Evolutionary conservation across 441 rosid genomes (phyloP), one percentile per base, ranked within the genome.

Genomic region (Biscutella laevigata): DNA sequence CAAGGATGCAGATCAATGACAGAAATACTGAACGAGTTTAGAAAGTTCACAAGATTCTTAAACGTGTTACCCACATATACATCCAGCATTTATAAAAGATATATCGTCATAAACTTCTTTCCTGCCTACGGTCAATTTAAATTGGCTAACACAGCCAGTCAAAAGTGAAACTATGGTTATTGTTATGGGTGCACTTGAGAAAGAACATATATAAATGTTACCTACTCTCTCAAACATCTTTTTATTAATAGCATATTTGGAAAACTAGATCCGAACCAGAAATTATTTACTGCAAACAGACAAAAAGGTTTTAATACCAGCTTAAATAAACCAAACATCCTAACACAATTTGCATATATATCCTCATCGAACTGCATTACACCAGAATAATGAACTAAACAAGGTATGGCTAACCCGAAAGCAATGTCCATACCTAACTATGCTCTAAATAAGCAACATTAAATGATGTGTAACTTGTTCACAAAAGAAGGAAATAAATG

Each of bases 101-200:
- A 34, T 41, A 35, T 35, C 12, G 11, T n/a, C 13, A 0, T 38
- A 27, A 21, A 0, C 10, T 0, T 15, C 5, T 41, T 24, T 5
- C 34, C 34, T 53, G 19, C 47, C 15, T 29, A 14, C 35, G 54
- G 46, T 16, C 54, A 53, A 44, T 20, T 10, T 27, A 14, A 29
- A 27, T 35, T 43, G 20, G 45, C 53, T 52, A 14, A 40, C 37
- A 61, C 39, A 53, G 46, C 53, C 37, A 61, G 39, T 36, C 33
- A n/a, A n/a, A n/a, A n/a, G n/a, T n/a, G 1, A 28, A 20, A 37
- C 34, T 36, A 5, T 43, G n/a, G 20, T 41, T 61, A 29, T 19
- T 13, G 39, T 36, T 47, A 34, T 61, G 17, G 27, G 13, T 44
- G 55, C 28, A 53, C 41, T 45, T 45, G 61, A 54, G 56, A 37